Conservation (phyloP, 2,329 filamentous ascomycete genomes). For the Scedosporium dehoogii region DNA sequence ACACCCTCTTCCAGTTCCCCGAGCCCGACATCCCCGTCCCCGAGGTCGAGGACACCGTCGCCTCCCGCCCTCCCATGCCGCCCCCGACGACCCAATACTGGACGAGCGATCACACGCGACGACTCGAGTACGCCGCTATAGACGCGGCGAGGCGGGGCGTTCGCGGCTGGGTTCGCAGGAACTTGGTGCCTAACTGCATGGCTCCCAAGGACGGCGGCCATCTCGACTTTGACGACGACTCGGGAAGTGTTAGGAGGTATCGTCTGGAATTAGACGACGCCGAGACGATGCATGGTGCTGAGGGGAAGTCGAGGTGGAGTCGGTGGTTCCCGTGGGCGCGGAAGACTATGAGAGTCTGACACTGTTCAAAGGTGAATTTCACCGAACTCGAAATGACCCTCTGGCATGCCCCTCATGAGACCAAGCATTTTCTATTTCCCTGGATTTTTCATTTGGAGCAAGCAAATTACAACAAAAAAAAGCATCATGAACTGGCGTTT, state of each 20-base stretch:
- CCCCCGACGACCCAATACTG: constrained; percentile 56
- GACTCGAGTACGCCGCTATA: constrained; percentile 57
- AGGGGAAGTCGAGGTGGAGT: neutral
- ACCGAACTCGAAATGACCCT: too few relatives aligned
- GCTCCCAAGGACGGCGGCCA: constrained; percentile 38
- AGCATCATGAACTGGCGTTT: neutral
- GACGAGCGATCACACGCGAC: constrained; percentile 53
- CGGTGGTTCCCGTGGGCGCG: neutral
- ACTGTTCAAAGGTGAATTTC: neutral
- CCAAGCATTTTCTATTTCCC: neutral
- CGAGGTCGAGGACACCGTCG: constrained; percentile 14
- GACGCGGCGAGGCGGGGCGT: constrained; percentile 51
- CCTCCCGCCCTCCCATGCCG: constrained; percentile 28
- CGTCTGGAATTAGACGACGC: constrained; percentile 46
- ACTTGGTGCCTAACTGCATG: constrained; percentile 52
- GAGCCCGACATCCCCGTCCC: constrained; percentile 25
- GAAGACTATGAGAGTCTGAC: neutral
- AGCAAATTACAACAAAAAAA: neutral
- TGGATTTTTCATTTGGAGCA: neutral
- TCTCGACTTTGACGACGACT: constrained; percentile 50
- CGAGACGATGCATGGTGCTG: constrained; percentile 13
- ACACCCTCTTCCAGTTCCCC: constrained; percentile 40
- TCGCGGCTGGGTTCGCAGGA: constrained; percentile 47
- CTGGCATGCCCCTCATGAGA: neutral
- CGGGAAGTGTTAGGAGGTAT: constrained; percentile 54